Conservation (phyloP, 371 early-diverging fungal genomes). For the Haplosporangium sp. region DNA sequence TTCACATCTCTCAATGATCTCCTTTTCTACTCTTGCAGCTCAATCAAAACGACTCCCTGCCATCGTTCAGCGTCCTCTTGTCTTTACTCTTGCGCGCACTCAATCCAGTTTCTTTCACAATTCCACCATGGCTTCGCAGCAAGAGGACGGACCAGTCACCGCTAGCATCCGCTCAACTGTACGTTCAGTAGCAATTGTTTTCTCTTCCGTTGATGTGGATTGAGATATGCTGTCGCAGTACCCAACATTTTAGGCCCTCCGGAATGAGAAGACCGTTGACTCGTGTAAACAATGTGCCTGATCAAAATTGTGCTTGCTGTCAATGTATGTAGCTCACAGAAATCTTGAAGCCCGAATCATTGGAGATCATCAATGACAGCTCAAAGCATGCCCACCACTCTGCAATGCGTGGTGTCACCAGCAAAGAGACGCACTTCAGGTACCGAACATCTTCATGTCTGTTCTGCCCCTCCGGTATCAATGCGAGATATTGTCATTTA, state of each 20-base stretch:
- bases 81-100: not conserved
- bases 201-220: not conserved
- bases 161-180: slow-evolving; percentile 44
- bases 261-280: not conserved
- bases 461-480: not conserved
- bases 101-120: slow-evolving; percentile 15
- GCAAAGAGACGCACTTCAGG: slow-evolving; percentile 82
- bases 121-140: slow-evolving; percentile 40
- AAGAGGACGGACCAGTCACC: slow-evolving; percentile 44
- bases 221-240: no score
- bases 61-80: slow-evolving; percentile 17
- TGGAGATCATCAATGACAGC: slow-evolving; percentile 78
- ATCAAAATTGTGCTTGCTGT: not conserved
- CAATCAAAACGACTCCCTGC: slow-evolving; percentile 26
- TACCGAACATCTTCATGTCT: slow-evolving; percentile 27
- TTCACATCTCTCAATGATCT: slow-evolving; percentile 13
- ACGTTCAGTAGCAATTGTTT: not conserved
- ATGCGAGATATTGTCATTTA: not conserved
- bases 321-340: slow-evolving; percentile 58
- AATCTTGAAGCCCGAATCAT: slow-evolving; percentile 62
- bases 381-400: slow-evolving; percentile 80
- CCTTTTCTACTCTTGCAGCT: slow-evolving; percentile 19
- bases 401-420: slow-evolving; percentile 78
- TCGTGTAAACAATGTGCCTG: not conserved
- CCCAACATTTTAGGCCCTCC: not conserved